phyloP scores from a whole-genome alignment of 495 filamentous ascomycete species.

The Xanthoparmelia taractica region DNA sequence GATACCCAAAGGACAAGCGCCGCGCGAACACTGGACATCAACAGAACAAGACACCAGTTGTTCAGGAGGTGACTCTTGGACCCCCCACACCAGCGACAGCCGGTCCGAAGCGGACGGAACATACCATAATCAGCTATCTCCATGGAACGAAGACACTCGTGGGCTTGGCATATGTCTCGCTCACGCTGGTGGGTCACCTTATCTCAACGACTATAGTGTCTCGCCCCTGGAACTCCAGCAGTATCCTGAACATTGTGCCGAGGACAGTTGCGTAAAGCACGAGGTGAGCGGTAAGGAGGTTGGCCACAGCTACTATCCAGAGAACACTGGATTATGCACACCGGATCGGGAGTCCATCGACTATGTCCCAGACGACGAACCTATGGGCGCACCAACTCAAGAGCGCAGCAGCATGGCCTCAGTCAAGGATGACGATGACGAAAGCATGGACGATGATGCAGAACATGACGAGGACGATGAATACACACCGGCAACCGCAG shows the following conservation, averaged over 20 bases:
- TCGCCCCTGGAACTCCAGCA: constrained; percentile 14
- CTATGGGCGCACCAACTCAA: constrained; percentile 8
- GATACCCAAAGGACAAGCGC: constrained; percentile 3
- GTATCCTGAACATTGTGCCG: constrained; percentile 6
- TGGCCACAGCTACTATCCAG: constrained; percentile 6
- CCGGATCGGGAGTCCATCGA: neutral
- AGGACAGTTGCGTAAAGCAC: constrained; percentile 5
- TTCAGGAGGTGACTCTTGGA: constrained; percentile 16
- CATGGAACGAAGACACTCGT: constrained; percentile 6
- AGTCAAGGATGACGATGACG: constrained; percentile 18
- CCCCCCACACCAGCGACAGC: constrained; percentile 15
- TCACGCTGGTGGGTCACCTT: neutral
- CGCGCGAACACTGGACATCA: constrained; percentile 3
- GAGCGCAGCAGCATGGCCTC: neutral
- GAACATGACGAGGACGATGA: constrained; percentile 21
- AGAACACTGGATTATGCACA: neutral
- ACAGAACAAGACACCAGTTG: constrained; percentile 17
- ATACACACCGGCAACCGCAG: constrained; percentile 6
- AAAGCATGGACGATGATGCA: constrained; percentile 19
- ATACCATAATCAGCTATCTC: neutral
- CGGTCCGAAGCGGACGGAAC: constrained; percentile 14
- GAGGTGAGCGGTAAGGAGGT: constrained; percentile 6
- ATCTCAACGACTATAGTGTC: constrained; percentile 1
- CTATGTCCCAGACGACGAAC: constrained; percentile 10
- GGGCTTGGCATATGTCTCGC: neutral